Evolutionary conservation across 139 green algal genomes (phyloP).

Genomic region (Astrephomene gubernaculifera): DNA sequence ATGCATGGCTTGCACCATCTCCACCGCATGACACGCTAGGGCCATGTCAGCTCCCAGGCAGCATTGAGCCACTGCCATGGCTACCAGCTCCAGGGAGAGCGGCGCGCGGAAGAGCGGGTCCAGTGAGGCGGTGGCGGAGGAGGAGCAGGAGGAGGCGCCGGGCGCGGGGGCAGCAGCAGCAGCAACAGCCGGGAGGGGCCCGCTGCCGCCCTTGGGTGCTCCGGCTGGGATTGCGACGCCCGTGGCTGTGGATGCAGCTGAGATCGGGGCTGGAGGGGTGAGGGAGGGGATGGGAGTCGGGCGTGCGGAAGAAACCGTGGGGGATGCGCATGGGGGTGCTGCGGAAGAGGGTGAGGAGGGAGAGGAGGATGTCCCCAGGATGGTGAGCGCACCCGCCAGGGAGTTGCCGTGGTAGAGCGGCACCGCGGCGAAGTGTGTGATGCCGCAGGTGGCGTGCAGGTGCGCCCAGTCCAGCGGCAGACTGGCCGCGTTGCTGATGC

Average conservation of each 20-base stretch:
- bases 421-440: conserved; percentile 39
- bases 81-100: conserved; percentile 28
- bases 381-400: conserved; percentile 35
- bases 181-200: no score
- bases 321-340: no score
- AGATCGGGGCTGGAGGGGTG: no score
- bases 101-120: conserved; percentile 31
- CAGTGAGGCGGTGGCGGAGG: not conserved
- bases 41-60: conserved; percentile 40
- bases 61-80: conserved; percentile 43
- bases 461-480: conserved; percentile 43
- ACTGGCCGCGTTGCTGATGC: not conserved
- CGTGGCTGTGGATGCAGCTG: no score
- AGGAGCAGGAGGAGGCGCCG: not conserved
- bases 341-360: not conserved
- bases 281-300: no score
- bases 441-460: conserved; percentile 24
- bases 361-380: not conserved
- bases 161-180: no score
- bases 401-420: conserved; percentile 32
- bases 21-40: conserved; percentile 30
- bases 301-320: no score
- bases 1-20: conserved; percentile 49
- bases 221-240: no score
- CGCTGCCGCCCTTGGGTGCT: no score